Evolutionary conservation across 805 yeast species (phyloP).

Genomic region (Suhomyces emberorum): DNA sequence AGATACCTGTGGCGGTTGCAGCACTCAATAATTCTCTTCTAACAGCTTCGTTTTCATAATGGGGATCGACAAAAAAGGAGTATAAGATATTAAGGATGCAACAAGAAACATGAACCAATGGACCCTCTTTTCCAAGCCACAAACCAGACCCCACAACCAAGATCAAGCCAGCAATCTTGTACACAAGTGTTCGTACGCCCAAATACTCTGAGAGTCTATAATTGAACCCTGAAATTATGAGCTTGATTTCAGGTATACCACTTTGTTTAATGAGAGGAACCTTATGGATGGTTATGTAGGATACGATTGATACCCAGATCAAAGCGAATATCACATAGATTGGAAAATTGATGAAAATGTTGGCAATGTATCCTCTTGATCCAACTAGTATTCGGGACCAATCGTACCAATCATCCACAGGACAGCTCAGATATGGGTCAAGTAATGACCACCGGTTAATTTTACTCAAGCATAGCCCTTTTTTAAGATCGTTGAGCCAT

Average conservation of each 20-base stretch:
- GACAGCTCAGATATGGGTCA: constrained; percentile 43
- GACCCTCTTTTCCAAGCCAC: constrained; percentile 87
- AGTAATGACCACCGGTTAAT: constrained; percentile 39
- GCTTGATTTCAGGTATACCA: constrained; percentile 74
- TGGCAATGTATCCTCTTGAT: constrained; percentile 16
- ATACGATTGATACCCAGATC: constrained; percentile 23
- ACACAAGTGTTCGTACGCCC: constrained; percentile 47
- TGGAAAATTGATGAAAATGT: constrained; percentile 32
- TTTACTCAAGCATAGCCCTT: constrained; percentile 47
- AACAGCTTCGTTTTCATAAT: constrained; percentile 52
- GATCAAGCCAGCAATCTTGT: constrained; percentile 56
- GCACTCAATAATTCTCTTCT: constrained; percentile 68
- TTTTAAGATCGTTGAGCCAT: constrained; percentile 50
- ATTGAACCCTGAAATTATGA: constrained; percentile 63
- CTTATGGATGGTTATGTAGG: constrained; percentile 24
- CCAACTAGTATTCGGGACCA: constrained; percentile 33
- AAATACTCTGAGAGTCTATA: constrained; percentile 47
- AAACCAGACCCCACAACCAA: constrained; percentile 72
- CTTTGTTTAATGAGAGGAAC: constrained; percentile 38
- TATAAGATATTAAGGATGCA: constrained; percentile 45
- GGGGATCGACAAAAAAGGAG: constrained; percentile 28
- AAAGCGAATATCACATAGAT: constrained; percentile 30
- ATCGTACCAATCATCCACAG: constrained; percentile 36
- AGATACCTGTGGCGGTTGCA: constrained; percentile 79
- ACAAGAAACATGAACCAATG: constrained; percentile 75